These are phyloP conservation scores for Colletotrichum gloeosporioides DNA, from an alignment of 2,329 filamentous ascomycete genomes.

Conservation along the genomic window DNA sequence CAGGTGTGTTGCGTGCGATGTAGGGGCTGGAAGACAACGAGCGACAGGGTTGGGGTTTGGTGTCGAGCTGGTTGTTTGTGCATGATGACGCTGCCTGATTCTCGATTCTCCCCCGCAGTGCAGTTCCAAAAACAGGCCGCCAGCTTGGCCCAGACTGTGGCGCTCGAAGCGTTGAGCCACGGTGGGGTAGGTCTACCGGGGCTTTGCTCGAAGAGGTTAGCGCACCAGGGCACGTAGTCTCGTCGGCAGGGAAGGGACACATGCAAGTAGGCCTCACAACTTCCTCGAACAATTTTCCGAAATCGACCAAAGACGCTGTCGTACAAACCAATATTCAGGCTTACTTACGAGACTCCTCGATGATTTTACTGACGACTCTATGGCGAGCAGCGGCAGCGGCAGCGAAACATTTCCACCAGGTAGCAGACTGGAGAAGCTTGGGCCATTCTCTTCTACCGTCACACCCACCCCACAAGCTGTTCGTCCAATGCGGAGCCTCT, in stretches of 20 bases:
- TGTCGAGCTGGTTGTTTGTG: constrained; percentile 9
- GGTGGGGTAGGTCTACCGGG: neutral
- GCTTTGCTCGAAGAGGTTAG: neutral
- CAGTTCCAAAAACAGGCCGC: constrained; percentile 16
- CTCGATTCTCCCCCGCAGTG: constrained; percentile 17
- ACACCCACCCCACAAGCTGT: neutral
- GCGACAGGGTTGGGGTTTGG: constrained; percentile 8
- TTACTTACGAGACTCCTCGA: neutral
- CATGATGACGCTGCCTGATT: constrained; percentile 23
- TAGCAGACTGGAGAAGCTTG: constrained; percentile 2
- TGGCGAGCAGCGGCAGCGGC: neutral
- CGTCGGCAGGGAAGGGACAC: neutral
- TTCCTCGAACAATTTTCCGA: neutral
- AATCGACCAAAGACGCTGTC: neutral
- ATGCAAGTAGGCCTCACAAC: neutral
- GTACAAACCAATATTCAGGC: neutral
- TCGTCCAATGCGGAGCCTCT: constrained; percentile 16
- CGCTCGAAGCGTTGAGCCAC: constrained; percentile 2
- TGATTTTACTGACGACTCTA: neutral
- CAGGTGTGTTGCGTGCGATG: neutral
- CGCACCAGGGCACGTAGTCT: rapidly evolving
- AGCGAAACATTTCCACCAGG: neutral
- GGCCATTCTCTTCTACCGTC: neutral
- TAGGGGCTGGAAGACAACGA: neutral
- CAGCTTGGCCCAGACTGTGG: constrained; percentile 7